These are phyloP conservation scores for Articulospora tetracladia DNA, from an alignment of 495 filamentous ascomycete genomes.

Conservation along the genomic window DNA sequence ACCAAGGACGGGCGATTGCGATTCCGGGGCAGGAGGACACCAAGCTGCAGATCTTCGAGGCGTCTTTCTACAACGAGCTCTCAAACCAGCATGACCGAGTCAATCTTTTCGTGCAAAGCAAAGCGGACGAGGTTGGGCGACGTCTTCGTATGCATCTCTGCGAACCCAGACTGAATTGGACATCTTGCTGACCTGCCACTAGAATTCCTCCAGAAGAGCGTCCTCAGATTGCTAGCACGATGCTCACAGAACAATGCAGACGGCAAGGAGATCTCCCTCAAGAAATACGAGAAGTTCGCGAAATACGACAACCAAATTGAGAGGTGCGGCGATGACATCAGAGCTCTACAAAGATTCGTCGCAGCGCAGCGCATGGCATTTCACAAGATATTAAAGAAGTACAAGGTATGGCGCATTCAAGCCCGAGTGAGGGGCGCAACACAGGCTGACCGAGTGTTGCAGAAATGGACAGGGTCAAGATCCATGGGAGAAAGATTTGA, in stretches of 20 bases:
- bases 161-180: neutral
- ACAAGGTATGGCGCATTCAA: conserved; percentile 36
- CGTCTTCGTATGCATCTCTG: conserved; percentile 46
- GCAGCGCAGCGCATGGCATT: conserved; percentile 62
- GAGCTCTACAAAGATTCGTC: conserved; percentile 56
- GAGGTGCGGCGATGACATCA: conserved; percentile 60
- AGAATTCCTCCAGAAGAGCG: conserved; percentile 17
- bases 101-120: conserved; percentile 66
- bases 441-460: conserved; percentile 10
- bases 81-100: conserved; percentile 62
- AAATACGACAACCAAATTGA: conserved; percentile 42
- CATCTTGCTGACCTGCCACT: neutral
- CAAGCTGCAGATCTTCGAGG: conserved; percentile 53
- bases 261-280: conserved; percentile 20
- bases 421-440: too few species aligned
- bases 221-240: conserved; percentile 17
- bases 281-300: conserved; percentile 41
- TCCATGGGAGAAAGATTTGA: conserved; percentile 55
- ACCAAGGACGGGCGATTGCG: conserved; percentile 55
- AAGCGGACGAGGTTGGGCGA: conserved; percentile 62
- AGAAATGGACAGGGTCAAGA: conserved; percentile 67
- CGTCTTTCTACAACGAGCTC: conserved; percentile 57
- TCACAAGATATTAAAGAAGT: conserved; percentile 73
- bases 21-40: conserved; percentile 59
- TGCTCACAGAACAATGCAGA: conserved; percentile 5